phyloP scores from a whole-genome alignment of 1,284 basidiomycete species.

The Tilletiopsis washingtonensis region DNA sequence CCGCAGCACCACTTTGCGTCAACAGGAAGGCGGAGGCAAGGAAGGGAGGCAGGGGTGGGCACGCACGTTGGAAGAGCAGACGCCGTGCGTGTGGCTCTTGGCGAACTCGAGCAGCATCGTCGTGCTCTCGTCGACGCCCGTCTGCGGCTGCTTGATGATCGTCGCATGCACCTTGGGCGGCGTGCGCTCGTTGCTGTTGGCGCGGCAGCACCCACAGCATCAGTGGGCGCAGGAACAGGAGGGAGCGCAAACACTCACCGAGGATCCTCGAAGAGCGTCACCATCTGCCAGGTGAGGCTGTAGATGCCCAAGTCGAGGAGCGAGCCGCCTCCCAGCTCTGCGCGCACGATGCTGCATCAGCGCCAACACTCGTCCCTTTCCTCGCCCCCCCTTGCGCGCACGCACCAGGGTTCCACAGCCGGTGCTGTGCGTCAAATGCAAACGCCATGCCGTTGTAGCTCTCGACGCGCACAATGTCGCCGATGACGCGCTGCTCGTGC shows the following conservation, averaged over 20 bases:
- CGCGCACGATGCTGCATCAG: neutral
- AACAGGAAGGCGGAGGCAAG: neutral
- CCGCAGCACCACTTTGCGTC: neutral
- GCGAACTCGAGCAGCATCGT: slow-evolving; percentile 67
- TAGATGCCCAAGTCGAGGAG: slow-evolving; percentile 61
- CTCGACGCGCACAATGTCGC: slow-evolving; percentile 3
- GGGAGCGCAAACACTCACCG: slow-evolving; percentile 2
- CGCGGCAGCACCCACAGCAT: too few relatives aligned
- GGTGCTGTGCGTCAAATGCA: slow-evolving; percentile 55
- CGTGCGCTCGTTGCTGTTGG: slow-evolving; percentile 52
- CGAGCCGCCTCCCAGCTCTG: slow-evolving; percentile 69
- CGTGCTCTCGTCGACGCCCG: slow-evolving; percentile 71
- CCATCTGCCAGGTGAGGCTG: slow-evolving; percentile 31
- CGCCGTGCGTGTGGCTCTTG: slow-evolving; percentile 42
- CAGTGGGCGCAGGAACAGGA: too few relatives aligned
- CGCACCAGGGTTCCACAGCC: slow-evolving; percentile 70
- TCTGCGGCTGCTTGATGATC: slow-evolving; percentile 66
- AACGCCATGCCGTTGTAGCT: slow-evolving; percentile 19
- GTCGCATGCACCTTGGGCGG: slow-evolving; percentile 51
- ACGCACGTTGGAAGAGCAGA: slow-evolving; percentile 20
- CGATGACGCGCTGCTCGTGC: slow-evolving; percentile 25
- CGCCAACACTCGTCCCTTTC: neutral
- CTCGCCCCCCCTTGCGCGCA: neutral
- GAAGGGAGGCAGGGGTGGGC: neutral
- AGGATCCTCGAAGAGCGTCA: slow-evolving; percentile 26